phyloP scores from a whole-genome alignment of 2,329 filamentous ascomycete species.

The Tolypocladium ovalisporum region DNA sequence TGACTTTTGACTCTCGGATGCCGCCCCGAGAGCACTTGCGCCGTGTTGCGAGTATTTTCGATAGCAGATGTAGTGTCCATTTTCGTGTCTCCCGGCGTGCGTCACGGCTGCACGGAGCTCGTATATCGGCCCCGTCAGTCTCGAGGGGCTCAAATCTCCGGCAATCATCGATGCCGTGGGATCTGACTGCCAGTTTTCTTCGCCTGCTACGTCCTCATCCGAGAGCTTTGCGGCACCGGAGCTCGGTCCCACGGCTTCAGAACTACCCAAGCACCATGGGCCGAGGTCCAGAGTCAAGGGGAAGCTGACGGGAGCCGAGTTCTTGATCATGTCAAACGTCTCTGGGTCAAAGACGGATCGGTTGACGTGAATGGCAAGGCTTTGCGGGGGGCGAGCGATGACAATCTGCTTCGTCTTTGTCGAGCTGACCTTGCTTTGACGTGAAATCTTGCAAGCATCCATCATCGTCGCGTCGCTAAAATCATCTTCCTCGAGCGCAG shows the following conservation, averaged over 20 bases:
- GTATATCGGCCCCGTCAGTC: constrained; percentile 52
- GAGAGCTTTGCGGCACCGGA: constrained; percentile 1
- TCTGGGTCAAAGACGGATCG: constrained; percentile 81
- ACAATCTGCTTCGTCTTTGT: constrained; percentile 88
- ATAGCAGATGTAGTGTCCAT: constrained; percentile 92
- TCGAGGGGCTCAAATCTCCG: constrained; percentile 36
- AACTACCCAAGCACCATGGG: constrained; percentile 72
- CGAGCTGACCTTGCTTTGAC: constrained; percentile 58
- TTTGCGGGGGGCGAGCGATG: constrained; percentile 70
- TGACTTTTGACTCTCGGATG: background rate
- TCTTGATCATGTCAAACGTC: constrained; percentile 74
- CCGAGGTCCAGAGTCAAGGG: constrained; percentile 64
- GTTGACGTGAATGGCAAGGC: constrained; percentile 80
- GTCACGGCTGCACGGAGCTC: constrained; percentile 75
- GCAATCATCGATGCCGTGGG: constrained; percentile 66
- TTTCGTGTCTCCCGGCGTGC: constrained; percentile 84
- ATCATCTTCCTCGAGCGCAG: constrained; percentile 67
- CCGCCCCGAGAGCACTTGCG: background rate
- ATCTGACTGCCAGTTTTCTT: constrained; percentile 61
- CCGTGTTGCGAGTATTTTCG: constrained; percentile 48
- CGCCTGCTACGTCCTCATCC: constrained; percentile 12
- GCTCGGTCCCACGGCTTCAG: constrained; percentile 9
- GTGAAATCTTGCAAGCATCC: constrained; percentile 53
- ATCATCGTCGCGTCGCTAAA: constrained; percentile 60
- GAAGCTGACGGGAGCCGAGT: constrained; percentile 68